phyloP scores from a whole-genome alignment of 1,284 basidiomycete genomes.

The Pulveroboletus sp. region DNA sequence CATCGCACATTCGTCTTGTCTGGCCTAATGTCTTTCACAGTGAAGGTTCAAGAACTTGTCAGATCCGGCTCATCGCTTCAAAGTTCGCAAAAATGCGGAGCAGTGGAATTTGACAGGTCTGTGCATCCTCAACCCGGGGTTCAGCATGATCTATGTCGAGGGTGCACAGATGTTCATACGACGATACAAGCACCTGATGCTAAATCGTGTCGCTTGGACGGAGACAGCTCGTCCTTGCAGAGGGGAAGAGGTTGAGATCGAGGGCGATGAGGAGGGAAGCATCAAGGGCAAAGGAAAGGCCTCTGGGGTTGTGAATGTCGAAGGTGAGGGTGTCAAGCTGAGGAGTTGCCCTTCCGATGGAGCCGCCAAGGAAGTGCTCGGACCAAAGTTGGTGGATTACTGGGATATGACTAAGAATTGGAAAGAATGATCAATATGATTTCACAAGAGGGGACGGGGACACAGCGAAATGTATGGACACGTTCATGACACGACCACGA shows the following conservation, averaged over 20 bases:
- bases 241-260: conserved; percentile 63
- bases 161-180: conserved; percentile 85
- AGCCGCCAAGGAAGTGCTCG: conserved; percentile 82
- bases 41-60: conserved; percentile 80
- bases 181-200: conserved; percentile 87
- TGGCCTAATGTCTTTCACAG: conserved; percentile 4
- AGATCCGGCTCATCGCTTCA: conserved; percentile 94
- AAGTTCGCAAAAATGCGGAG: conserved; percentile 94
- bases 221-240: conserved; percentile 82
- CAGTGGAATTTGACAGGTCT: conserved; percentile 87
- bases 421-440: conserved; percentile 45
- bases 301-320: conserved; percentile 15
- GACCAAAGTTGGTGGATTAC: conserved; percentile 78
- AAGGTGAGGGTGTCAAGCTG: conserved; percentile 50
- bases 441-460: too few species aligned
- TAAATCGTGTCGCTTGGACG: conserved; percentile 91
- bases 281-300: conserved; percentile 28
- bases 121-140: conserved; percentile 85
- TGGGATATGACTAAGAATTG: conserved; percentile 95
- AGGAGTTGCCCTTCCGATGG: conserved; percentile 84
- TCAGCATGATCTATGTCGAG: conserved; percentile 92
- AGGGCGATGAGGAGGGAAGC: conserved; percentile 46
- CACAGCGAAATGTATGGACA: too few species aligned
- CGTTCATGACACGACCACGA: too few species aligned
- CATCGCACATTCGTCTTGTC: background rate